Base-by-base conservation (phyloP, 2,329 filamentous ascomycete genomes). In the Venturia effusa region DNA sequence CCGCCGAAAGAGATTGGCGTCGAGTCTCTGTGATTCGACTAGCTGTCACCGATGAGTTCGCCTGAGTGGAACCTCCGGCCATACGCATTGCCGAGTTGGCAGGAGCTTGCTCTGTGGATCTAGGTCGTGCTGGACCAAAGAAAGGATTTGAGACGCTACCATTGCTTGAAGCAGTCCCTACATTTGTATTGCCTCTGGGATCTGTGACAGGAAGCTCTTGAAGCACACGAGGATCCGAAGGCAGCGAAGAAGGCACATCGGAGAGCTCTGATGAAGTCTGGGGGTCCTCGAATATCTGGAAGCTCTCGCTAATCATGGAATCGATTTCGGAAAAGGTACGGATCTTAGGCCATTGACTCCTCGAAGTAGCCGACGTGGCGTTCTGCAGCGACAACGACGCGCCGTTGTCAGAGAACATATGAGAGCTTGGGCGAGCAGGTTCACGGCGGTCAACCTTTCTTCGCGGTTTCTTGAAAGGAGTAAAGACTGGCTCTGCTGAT, bases 361-460 rank as follows among this genome's bases (percentile, higher is more conserved):
- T 7, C 8, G 27, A 37, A 10, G 30, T 57, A 60, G 59, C 24
- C 15, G 59, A 37, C 1, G 37, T 24, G 34, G 40, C 40, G 15
- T 60, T 24, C 17, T 41, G 37, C n/a, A 40, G 17, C 13, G 59
- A 60, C n/a, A 40, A 27, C 13, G 59, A 60, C 34, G 27, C 34
- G 24, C 22, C n/a, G 34, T 60, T 37, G n/a, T 60, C 37, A 17
- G 34, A 24, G 19, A 41, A 39, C 3, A 34, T 34, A 30, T 17
- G 51, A 57, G 51, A 34, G n/a, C 59, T 24, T 60, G 59, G 59
- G 34, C 37, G 59, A 61, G 59, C 34, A 10, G 27, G n/a, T 22
- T 48, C 39, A 61, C 27, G 37, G 19, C 57, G 24, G 32, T 43
- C 43, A 15, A 43, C 39, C n/a, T 64, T 64, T 45, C 39, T 41